phyloP scores from a whole-genome alignment of 805 yeast species.

The Myxozyma geophila region DNA sequence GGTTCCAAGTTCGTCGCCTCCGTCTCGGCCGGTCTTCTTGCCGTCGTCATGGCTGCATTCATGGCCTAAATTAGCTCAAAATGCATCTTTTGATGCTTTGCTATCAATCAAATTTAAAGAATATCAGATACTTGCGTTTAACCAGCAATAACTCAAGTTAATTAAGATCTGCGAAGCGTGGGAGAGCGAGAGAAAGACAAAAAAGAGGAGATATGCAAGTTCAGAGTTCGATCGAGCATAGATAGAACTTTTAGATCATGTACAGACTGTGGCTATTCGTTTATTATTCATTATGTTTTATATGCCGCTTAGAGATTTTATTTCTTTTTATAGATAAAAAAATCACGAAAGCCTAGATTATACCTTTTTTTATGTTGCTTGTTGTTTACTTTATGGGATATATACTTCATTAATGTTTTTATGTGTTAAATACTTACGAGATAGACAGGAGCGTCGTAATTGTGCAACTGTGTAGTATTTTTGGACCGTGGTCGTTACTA shows the following conservation, averaged over 20 bases:
- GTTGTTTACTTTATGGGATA: not conserved
- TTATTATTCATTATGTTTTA: not conserved
- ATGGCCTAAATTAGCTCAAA: slow-evolving; percentile 20
- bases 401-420: not conserved
- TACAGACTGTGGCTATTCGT: not conserved
- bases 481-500: not conserved
- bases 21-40: slow-evolving; percentile 31
- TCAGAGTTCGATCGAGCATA: not conserved
- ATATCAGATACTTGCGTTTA: not conserved
- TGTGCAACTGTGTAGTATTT: slow-evolving; percentile 8
- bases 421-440: not conserved
- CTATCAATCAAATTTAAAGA: too few species aligned
- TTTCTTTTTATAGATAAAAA: not conserved
- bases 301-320: not conserved
- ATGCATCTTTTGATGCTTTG: not conserved
- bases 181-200: too few species aligned
- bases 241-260: not conserved
- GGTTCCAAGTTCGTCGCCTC: slow-evolving; percentile 31
- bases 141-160: too few species aligned
- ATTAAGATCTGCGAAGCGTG: too few species aligned
- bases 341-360: not conserved
- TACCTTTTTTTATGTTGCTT: not conserved
- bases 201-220: not conserved
- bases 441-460: not conserved
- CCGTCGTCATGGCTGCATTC: slow-evolving; percentile 33